These are phyloP conservation scores for Huntiella omanensis DNA, from an alignment of 2,329 filamentous ascomycete genomes.

Conservation along the genomic window DNA sequence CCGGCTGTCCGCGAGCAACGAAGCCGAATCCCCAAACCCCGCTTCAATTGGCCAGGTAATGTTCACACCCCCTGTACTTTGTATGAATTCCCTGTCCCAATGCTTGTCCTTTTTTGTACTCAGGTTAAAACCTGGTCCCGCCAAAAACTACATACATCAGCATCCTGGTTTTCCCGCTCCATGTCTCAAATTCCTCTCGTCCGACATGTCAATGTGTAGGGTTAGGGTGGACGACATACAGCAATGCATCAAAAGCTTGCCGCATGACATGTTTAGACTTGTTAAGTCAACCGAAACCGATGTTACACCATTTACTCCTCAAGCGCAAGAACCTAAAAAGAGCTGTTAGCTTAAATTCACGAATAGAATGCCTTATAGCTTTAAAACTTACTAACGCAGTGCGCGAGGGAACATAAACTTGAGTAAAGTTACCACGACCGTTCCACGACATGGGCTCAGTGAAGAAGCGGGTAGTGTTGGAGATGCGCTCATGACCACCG, in stretches of 20 bases:
- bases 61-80: neutral
- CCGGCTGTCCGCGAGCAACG: neutral
- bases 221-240: neutral
- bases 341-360: conserved; percentile 2
- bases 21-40: conserved; percentile 2
- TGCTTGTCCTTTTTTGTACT: conserved; percentile 1
- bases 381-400: conserved; percentile 53
- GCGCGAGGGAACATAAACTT: conserved; percentile 73
- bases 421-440: conserved; percentile 69
- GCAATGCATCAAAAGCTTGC: too few relatives aligned
- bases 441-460: conserved; percentile 88
- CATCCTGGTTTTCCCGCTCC: neutral
- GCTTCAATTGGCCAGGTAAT: neutral
- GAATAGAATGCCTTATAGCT: conserved; percentile 5
- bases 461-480: conserved; percentile 71
- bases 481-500: conserved; percentile 62
- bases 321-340: conserved; percentile 7
- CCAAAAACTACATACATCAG: neutral
- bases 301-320: neutral
- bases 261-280: too few relatives aligned
- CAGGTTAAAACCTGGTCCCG: neutral
- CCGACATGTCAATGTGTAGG: neutral
- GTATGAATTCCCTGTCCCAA: conserved; percentile 1
- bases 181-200: neutral
- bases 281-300: too few relatives aligned